phyloP scores from a whole-genome alignment of 1,139 yeast genomes.

The Candida pseudocylindracea region DNA sequence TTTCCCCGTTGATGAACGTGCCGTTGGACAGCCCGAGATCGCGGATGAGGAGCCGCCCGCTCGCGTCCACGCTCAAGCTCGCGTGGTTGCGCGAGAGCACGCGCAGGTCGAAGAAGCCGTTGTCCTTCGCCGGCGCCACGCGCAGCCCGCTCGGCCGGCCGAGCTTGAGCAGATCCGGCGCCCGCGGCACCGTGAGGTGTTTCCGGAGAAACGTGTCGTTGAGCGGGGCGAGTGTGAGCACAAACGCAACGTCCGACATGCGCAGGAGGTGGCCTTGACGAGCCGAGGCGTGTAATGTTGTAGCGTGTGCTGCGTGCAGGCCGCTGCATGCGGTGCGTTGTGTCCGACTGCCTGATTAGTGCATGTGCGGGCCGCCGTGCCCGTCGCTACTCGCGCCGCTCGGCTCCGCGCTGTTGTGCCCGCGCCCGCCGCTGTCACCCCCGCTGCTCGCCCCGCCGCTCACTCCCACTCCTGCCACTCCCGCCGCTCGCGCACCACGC shows the following conservation, averaged over 20 bases:
- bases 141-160: conserved; percentile 75
- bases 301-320: too few species aligned
- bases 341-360: too few species aligned
- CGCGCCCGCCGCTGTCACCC: too few species aligned
- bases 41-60: conserved; percentile 51
- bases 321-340: too few species aligned
- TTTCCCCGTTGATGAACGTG: conserved; percentile 63
- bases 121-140: conserved; percentile 52
- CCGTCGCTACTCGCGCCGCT: too few species aligned
- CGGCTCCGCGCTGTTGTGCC: too few species aligned
- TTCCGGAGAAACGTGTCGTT: conserved; percentile 73
- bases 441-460: too few species aligned
- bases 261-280: too few species aligned
- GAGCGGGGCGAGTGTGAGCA: conserved; percentile 40
- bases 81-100: conserved; percentile 92
- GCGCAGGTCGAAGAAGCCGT: conserved; percentile 87
- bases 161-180: conserved; percentile 65
- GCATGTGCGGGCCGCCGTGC: too few species aligned
- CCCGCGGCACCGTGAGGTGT: conserved; percentile 54
- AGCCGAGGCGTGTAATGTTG: too few species aligned
- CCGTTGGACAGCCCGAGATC: conserved; percentile 91
- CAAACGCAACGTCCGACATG: too few species aligned
- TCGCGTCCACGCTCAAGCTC: conserved; percentile 56
- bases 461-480: too few species aligned
- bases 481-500: background rate